Conservation (phyloP, 495 filamentous ascomycete genomes). For the Daldinia grandis region DNA sequence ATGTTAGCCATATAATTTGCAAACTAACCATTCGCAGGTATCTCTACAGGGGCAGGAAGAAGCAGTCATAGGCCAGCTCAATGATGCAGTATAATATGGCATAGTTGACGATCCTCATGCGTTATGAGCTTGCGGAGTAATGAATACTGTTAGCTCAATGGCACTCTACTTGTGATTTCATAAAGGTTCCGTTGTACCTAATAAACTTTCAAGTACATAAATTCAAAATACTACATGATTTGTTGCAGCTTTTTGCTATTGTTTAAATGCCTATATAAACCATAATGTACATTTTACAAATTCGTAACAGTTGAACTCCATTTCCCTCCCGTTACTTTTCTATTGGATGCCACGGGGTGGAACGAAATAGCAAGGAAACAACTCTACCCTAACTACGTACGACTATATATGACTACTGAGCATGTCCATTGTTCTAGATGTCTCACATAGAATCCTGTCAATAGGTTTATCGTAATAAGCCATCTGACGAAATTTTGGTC, state of each 20-base stretch:
- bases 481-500: too few species aligned
- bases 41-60: constrained; percentile 51
- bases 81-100: neutral
- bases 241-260: neutral
- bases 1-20: neutral
- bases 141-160: neutral
- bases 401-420: too few species aligned
- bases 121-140: constrained; percentile 9
- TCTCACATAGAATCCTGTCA: too few species aligned
- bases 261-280: too few species aligned
- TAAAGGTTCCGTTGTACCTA: constrained; percentile 18
- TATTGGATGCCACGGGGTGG: too few species aligned
- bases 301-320: too few species aligned
- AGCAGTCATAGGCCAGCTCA: constrained; percentile 42
- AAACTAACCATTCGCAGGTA: constrained; percentile 40
- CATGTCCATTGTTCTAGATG: too few species aligned
- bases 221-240: neutral
- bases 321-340: too few species aligned
- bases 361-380: too few species aligned
- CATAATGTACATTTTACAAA: too few species aligned
- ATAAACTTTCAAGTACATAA: constrained; percentile 13
- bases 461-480: too few species aligned
- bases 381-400: too few species aligned
- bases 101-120: constrained; percentile 1
- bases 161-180: constrained; percentile 30